phyloP scores from a whole-genome alignment of 306 rosid species.

The Cucurbita maxima region DNA sequence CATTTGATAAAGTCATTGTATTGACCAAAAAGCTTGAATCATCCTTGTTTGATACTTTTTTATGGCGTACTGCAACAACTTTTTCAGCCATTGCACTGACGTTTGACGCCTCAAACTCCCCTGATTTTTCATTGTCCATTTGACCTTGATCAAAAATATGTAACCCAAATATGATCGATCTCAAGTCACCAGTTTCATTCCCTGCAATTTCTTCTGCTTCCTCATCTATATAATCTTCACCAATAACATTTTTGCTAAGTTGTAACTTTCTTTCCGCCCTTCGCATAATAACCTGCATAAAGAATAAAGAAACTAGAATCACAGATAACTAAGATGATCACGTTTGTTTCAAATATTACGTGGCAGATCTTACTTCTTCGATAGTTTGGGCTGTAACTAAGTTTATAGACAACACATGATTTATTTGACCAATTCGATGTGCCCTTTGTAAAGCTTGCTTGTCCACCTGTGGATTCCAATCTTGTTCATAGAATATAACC shows the following conservation, averaged over 20 bases:
- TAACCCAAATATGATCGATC: constrained; percentile 70
- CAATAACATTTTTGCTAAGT: constrained; percentile 68
- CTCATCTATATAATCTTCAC: constrained; percentile 37
- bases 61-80: constrained; percentile 42
- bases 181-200: constrained; percentile 51
- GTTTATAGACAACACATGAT: constrained; percentile 58
- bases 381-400: constrained; percentile 56
- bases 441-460: constrained; percentile 92
- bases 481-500: constrained; percentile 97
- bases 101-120: constrained; percentile 35
- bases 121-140: constrained; percentile 17
- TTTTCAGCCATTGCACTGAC: constrained; percentile 53
- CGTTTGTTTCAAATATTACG: constrained; percentile 2
- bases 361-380: constrained; percentile 57
- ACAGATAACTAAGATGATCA: constrained; percentile 2
- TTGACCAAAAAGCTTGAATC: constrained; percentile 59
- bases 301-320: constrained; percentile 14
- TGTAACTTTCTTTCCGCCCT: constrained; percentile 79
- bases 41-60: constrained; percentile 25
- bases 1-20: constrained; percentile 27
- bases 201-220: constrained; percentile 28
- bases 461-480: constrained; percentile 98
- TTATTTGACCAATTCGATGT: constrained; percentile 86
- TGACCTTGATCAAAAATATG: constrained; percentile 49
- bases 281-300: constrained; percentile 65